Conservation (phyloP, 2,329 filamentous ascomycete species). For the Hymenoscyphus fraxineus region DNA sequence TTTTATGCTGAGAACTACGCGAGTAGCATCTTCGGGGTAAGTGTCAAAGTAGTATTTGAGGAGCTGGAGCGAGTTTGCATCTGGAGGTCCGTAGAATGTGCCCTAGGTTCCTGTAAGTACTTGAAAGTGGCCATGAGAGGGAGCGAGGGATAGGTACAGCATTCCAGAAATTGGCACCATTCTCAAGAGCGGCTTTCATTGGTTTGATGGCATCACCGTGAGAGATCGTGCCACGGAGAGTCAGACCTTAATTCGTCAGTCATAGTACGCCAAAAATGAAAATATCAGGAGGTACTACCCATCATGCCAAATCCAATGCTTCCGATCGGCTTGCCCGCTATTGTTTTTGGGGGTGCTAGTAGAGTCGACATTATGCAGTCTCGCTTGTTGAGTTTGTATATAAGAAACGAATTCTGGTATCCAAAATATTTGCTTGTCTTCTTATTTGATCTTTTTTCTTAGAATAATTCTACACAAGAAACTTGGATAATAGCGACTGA, state of each 20-base stretch:
- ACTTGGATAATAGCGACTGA: too few species aligned
- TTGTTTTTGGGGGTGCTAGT: background rate
- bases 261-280: background rate
- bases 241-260: background rate
- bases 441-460: background rate
- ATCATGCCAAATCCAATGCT: background rate
- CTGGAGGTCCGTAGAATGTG: conserved; percentile 60
- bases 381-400: background rate
- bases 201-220: conserved; percentile 49
- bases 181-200: conserved; percentile 49
- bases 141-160: conserved; percentile 37
- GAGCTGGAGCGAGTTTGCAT: conserved; percentile 56
- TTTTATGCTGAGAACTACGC: conserved; percentile 60
- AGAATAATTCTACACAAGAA: background rate
- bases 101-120: background rate
- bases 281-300: conserved; percentile 8
- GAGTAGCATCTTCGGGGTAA: conserved; percentile 59
- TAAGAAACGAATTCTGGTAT: background rate
- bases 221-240: conserved; percentile 26
- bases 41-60: conserved; percentile 59
- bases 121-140: background rate
- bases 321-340: background rate
- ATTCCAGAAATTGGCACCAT: conserved; percentile 52
- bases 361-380: background rate
- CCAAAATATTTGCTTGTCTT: background rate